Base-by-base conservation (phyloP, 257 asterid species). In the Rhazya stricta region DNA sequence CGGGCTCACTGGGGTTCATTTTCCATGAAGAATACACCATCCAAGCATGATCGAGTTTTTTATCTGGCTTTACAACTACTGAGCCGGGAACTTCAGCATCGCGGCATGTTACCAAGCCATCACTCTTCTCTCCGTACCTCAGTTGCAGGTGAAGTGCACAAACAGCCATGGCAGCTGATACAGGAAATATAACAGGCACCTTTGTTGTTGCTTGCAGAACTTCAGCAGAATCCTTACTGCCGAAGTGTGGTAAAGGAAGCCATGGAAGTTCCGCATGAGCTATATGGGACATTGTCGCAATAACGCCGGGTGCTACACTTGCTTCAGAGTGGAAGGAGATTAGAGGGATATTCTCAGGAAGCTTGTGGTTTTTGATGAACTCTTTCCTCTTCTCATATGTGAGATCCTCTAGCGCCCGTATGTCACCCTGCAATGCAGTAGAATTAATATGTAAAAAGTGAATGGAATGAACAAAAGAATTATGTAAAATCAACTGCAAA, bases 61-160 rank as follows among this genome's bases (percentile, higher is more conserved):
- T 76, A 68, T 86, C 87, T 0, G 96, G 95, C 85, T 76, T 89
- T 29, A 92, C 96, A 0, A 92, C 96, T 29, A 94, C 86, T 1
- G 97, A 94, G 18, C 97, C 98, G 0, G 97, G 97, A 75, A 92
- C 97, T 83, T 90, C 94, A 56, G 98, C 98, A 77, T 92, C 98
- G 1, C 98, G 91, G 67, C 98, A 92, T 0, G 97, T 90, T 43
- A 94, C 97, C 21, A 94, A 84, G 21, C 97, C 98, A n/a, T 94
- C 98, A 18, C 98, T 94, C 90, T 88, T 94, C 88, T 94, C 97
- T 5, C 97, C 97, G 2, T 94, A 94, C 56, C 97, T 83, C 13
- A 94, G 84, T 74, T 83, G 88, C 66, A 94, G 82, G 79, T 90
- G 97, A 71, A 90, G 96, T 21, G 97, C 91, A 0, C 87, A 84